Evolutionary conservation across 306 rosid species (phyloP).

Genomic region (Pterocarpus macrocarpus): DNA sequence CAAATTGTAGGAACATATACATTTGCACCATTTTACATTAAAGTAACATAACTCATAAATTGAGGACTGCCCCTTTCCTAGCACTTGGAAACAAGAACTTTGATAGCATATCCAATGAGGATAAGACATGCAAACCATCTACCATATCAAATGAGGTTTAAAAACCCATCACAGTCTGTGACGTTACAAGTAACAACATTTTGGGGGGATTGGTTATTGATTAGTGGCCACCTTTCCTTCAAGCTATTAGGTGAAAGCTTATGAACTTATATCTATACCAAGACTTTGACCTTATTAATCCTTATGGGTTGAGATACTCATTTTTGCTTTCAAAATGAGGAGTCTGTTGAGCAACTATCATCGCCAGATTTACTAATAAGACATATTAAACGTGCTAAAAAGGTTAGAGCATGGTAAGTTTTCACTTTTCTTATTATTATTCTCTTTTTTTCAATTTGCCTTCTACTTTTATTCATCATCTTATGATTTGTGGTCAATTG

Average conservation of each 20-base stretch:
- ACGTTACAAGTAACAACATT: no score
- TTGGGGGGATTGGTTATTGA: no score
- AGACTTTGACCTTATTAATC: conserved; percentile 22
- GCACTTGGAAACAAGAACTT: no score
- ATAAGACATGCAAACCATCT: no score
- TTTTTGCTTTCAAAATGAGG: conserved; percentile 63
- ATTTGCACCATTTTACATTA: no score
- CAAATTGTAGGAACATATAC: no score
- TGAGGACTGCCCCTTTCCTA: no score
- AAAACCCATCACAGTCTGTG: no score
- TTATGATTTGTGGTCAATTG: neutral
- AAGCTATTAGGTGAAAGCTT: neutral
- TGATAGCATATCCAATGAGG: no score
- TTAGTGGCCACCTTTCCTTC: neutral
- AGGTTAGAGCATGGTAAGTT: conserved; percentile 79
- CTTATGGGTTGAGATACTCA: conserved; percentile 15
- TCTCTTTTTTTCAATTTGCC: neutral
- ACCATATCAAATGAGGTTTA: no score
- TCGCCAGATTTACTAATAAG: conserved; percentile 68
- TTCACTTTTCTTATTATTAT: neutral
- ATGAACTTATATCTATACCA: neutral
- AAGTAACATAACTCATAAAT: no score
- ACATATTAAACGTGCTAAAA: conserved; percentile 86
- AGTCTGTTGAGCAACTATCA: conserved; percentile 58
- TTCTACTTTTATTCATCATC: neutral